These are phyloP conservation scores for Parietaria judaica DNA, from an alignment of 306 rosid genomes.

Conservation along the genomic window DNA sequence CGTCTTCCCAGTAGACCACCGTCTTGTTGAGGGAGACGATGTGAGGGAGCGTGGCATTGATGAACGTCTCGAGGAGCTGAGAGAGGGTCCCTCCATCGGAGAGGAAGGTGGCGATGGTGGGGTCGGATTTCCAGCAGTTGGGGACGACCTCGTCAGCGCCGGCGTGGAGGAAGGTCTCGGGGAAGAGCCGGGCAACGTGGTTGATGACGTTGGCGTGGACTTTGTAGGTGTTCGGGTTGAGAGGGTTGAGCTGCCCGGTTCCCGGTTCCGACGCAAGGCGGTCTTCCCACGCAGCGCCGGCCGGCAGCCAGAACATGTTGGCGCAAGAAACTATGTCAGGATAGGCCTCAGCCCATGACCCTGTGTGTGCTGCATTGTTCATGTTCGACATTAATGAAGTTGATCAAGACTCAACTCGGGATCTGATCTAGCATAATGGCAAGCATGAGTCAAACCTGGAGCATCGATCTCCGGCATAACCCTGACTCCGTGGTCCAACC, in stretches of 20 bases:
- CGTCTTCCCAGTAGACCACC: conserved; percentile 75
- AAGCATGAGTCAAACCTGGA: conserved; percentile 26
- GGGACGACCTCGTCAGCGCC: conserved; percentile 79
- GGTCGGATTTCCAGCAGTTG: conserved; percentile 78
- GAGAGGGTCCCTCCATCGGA: conserved; percentile 60
- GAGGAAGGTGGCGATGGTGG: conserved; percentile 39
- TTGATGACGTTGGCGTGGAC: conserved; percentile 62
- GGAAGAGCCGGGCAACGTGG: conserved; percentile 49
- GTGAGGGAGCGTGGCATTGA: conserved; percentile 61
- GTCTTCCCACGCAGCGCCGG: conserved; percentile 36
- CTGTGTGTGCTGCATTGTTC: conserved; percentile 60
- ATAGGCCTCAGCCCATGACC: conserved; percentile 81
- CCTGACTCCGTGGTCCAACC: conserved; percentile 72
- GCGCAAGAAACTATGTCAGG: conserved; percentile 84
- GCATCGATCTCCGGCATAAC: conserved; percentile 81
- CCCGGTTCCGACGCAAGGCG: conserved; percentile 77
- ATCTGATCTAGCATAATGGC: not conserved
- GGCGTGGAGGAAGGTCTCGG: conserved; percentile 58
- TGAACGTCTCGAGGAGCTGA: conserved; percentile 57
- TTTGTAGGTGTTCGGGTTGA: conserved; percentile 66
- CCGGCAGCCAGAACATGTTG: conserved; percentile 81
- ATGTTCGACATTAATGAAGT: no score
- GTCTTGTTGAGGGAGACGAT: conserved; percentile 73
- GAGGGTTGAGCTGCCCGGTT: conserved; percentile 81
- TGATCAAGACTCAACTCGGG: no score